Evolutionary conservation across 192 early-diverging fungal species (phyloP), one percentile per base, ranked within the genome.

Genomic region (Rhizophlyctis rosea): DNA sequence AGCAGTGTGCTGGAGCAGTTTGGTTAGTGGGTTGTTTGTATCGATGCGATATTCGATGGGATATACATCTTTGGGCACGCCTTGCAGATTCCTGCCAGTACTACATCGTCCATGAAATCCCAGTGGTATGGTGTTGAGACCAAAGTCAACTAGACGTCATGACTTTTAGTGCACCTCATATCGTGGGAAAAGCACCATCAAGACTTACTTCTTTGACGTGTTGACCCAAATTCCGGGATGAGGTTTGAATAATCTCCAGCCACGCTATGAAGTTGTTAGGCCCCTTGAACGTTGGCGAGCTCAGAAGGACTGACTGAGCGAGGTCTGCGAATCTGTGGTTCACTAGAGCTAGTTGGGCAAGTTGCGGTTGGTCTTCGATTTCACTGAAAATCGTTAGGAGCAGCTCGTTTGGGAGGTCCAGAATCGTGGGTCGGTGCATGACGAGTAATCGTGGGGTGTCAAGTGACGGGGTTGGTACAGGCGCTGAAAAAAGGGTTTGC

Each of bases 71-170:
- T 44, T 44, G 39, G 39, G 39, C 39, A 44, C 9, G 39, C 39
- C 7, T 13, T 44, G 18, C 39, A 44, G 9, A 44, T 7, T 44
- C 39, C 18, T 44, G 7, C 39, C 7, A 44, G 39, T 44, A 13
- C 18, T 44, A 18, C 18, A 18, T 44, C 39, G 18, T 44, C 39
- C 39, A 44, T 44, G 39, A 44, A 44, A 7, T 44, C 39, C 39
- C 39, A 44, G 39, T 44, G 39, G 39, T 44, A 18, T 44, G 39
- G 39, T 44, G 39, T 44, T 44, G 39, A 44, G 9, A 44, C 39
- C 39, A 44, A 44, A 7, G 39, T 44, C 9, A 44, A 7, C 39
- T 44, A n/a, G n/a, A n/a, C n/a, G n/a, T n/a, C n/a, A 18, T 44
- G 7, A 44, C 39, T 18, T 7, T 44, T 7, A 44, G 18, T 44